Evolutionary conservation across 768 basidiomycete species (phyloP).

Genomic region (Naganishia kalamii): DNA sequence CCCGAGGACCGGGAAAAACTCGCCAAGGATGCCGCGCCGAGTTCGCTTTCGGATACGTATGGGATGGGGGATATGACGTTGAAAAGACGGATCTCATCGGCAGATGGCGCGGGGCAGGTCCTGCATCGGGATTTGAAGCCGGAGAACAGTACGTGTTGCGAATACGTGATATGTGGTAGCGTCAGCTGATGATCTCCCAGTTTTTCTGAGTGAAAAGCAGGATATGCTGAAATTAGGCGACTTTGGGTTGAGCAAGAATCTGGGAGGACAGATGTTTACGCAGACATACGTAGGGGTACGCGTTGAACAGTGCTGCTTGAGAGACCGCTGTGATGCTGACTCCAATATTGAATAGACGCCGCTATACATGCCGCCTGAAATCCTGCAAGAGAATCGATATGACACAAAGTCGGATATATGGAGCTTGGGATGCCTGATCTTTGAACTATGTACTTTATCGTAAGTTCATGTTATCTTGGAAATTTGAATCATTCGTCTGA

Average conservation of each 20-base stretch:
- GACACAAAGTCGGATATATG: slow-evolving; percentile 98
- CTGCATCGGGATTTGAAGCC: slow-evolving; percentile 94
- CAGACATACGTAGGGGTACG: slow-evolving; percentile 94
- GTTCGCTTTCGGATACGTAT: neutral
- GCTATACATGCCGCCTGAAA: slow-evolving; percentile 98
- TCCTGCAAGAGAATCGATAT: slow-evolving; percentile 94
- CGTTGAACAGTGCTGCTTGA: slow-evolving; percentile 14
- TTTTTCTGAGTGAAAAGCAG: slow-evolving; percentile 67
- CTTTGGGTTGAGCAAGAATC: slow-evolving; percentile 90
- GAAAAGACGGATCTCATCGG: neutral
- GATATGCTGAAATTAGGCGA: slow-evolving; percentile 92
- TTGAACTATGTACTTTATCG: slow-evolving; percentile 88
- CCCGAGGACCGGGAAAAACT: slow-evolving; percentile 53
- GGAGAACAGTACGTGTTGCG: slow-evolving; percentile 67
- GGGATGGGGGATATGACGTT: neutral
- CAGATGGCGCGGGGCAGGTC: slow-evolving; percentile 49
- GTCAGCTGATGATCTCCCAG: slow-evolving; percentile 48
- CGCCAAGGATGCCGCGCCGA: neutral
- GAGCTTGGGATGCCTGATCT: slow-evolving; percentile 94
- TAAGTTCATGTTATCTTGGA: slow-evolving; percentile 32
- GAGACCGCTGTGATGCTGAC: neutral
- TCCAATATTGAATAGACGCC: slow-evolving; percentile 65
- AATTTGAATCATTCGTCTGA: neutral
- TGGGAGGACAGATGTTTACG: slow-evolving; percentile 79
- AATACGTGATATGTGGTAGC: neutral